A percentile compares a stretch with the other conserved stretches of the same genome.
Conservation (phyloP, 177 flowering plant species). For the Tripterygium wilfordii region DNA sequence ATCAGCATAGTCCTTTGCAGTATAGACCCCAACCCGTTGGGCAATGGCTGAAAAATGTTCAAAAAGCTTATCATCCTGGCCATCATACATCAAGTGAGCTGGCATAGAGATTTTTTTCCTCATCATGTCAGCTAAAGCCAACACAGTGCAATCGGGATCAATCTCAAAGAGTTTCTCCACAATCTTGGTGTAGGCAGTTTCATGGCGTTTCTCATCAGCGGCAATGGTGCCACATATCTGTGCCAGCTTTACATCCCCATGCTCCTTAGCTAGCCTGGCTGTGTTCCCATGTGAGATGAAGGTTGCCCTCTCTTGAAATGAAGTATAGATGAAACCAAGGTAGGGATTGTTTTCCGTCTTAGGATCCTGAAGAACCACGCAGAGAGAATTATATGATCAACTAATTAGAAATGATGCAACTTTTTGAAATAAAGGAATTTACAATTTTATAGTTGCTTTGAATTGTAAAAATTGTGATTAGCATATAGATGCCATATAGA, state of each 20-base stretch:
- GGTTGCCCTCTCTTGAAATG: conserved; percentile 44
- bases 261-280: conserved; percentile 34
- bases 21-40: conserved; percentile 45
- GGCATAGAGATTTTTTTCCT: conserved; percentile 45
- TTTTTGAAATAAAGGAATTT: too few species aligned
- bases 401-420: too few species aligned
- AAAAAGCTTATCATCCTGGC: conserved; percentile 31
- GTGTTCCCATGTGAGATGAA: conserved; percentile 53
- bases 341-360: conserved; percentile 35
- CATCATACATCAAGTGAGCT: conserved; percentile 46
- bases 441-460: too few species aligned
- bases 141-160: conserved; percentile 35
- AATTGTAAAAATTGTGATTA: too few species aligned
- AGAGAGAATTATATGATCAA: too few species aligned
- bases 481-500: too few species aligned
- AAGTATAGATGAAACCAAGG: conserved; percentile 39
- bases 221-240: conserved; percentile 50
- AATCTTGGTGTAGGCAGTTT: conserved; percentile 37
- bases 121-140: conserved; percentile 43
- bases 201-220: conserved; percentile 46
- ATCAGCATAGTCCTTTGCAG: conserved; percentile 43
- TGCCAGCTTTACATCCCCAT: conserved; percentile 42
- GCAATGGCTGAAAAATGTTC: conserved; percentile 43
- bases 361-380: conserved; percentile 20
- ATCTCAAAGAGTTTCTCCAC: conserved; percentile 50